Base-by-base conservation (phyloP, 768 basidiomycete species). In the Mycena floridula region DNA sequence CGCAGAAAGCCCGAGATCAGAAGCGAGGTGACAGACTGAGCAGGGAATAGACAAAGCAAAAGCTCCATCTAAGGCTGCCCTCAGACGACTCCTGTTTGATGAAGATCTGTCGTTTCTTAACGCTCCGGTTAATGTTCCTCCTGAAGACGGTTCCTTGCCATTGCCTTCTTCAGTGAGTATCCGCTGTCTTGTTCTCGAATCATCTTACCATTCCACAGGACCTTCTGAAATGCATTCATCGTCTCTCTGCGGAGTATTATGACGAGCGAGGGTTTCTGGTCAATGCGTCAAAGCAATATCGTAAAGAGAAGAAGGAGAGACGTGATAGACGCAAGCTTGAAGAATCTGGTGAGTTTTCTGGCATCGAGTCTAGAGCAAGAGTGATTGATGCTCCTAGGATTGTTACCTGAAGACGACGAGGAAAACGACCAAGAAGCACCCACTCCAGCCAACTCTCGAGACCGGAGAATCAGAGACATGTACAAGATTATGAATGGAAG, bases 401-500 rank as follows among this genome's bases (percentile, higher is more conserved):
- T n/a, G 11, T 11, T 15, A 40, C 21, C 39, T 6, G 21, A 5
- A 11, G 35, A 45, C 38, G 44, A 45, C 23, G 37, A 25, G 21
- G 22, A 25, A 16, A 20, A 27, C 25, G 37, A 26, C 25, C 26
- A 45, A 20, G 25, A 40, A 16, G 20, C 26, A 28, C 18, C 22
- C n/a, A 22, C 22, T 7, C 13, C 15, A 40, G 21, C 21, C n/a
- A 6, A 11, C 7, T 5, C 2, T 28, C 30, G 44, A 26, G 11
- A 37, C 26, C 7, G 44, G 38, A 36, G 32, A 18, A 27, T 51
- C 23, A 55, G n/a, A 47, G 70, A 75, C 47, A 77, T 77, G 76
- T 78, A 77, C 55, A 73, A 65, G 49, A 63, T 67, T 3, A 60
- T 74, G 23, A 70, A 74, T 46, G 76, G 75, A 7, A 72, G 73